Conservation (phyloP, 2,329 filamentous ascomycete species). For the Stagonosporopsis tanaceti region DNA sequence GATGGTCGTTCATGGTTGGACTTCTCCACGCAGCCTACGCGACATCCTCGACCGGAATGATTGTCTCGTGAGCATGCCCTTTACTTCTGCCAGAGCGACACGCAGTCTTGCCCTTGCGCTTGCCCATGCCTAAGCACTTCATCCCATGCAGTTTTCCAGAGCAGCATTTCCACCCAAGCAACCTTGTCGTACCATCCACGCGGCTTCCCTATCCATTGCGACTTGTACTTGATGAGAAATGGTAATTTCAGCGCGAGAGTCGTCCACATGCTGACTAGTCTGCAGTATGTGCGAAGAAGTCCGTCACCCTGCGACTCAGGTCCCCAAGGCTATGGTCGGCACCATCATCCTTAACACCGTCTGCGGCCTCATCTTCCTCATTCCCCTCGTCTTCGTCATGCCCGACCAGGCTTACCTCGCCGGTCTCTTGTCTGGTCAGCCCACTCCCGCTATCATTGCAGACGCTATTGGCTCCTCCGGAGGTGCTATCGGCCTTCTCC, state of each 20-base stretch:
- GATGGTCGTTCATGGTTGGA: constrained; percentile 78
- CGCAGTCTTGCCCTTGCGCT: constrained; percentile 17
- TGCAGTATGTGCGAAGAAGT: constrained; percentile 79
- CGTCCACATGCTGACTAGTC: constrained; percentile 36
- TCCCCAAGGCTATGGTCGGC: constrained; percentile 75
- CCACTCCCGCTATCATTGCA: constrained; percentile 70
- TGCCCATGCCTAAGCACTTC: constrained; percentile 9
- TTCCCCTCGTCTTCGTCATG: constrained; percentile 74
- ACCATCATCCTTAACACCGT: constrained; percentile 73
- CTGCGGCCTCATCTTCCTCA: constrained; percentile 71
- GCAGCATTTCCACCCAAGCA: constrained; percentile 28
- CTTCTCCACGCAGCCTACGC: constrained; percentile 76
- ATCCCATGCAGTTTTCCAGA: constrained; percentile 32
- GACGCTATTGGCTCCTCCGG: constrained; percentile 67
- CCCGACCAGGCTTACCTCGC: constrained; percentile 67
- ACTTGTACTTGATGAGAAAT: constrained; percentile 24
- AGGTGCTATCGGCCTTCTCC: constrained; percentile 68
- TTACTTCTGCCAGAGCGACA: constrained; percentile 44
- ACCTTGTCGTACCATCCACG: constrained; percentile 22
- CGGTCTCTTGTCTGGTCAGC: constrained; percentile 65
- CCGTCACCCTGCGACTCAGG: constrained; percentile 69
- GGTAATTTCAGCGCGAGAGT: constrained; percentile 20
- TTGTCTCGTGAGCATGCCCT: constrained; percentile 69
- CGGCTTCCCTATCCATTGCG: constrained; percentile 30
- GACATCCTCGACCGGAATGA: constrained; percentile 80